A percentile compares a stretch with the other conserved stretches of the same genome.
Conservation (phyloP, 805 yeast genomes). For the Monosporozyma unispora region DNA sequence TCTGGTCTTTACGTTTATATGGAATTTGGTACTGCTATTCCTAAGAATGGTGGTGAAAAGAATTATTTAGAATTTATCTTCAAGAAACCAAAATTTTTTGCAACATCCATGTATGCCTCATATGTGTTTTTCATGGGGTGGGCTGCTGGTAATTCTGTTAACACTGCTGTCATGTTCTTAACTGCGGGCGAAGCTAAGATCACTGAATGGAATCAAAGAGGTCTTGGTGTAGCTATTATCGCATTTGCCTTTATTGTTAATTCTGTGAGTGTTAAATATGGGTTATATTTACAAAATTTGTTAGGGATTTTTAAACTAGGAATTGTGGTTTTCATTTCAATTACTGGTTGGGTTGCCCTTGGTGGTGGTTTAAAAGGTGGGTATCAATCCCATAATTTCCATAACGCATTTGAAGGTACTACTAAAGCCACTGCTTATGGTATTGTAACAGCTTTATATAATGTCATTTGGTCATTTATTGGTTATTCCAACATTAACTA, state of each 20-base stretch:
- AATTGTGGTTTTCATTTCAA: constrained; percentile 58
- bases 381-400: constrained; percentile 51
- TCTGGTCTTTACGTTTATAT: constrained; percentile 61
- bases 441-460: constrained; percentile 65
- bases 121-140: constrained; percentile 71
- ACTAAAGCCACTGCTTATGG: constrained; percentile 51
- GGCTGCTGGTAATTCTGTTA: constrained; percentile 79
- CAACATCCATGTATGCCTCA: constrained; percentile 58
- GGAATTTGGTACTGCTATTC: constrained; percentile 76
- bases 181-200: constrained; percentile 62
- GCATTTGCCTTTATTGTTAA: constrained; percentile 62
- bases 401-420: constrained; percentile 48
- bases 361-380: constrained; percentile 55
- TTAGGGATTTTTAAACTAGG: constrained; percentile 66
- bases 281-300: constrained; percentile 54
- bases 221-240: constrained; percentile 65
- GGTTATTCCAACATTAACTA: constrained; percentile 81
- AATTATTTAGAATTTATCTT: constrained; percentile 68
- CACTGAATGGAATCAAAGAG: constrained; percentile 70
- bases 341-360: constrained; percentile 81
- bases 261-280: constrained; percentile 51
- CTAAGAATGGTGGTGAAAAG: constrained; percentile 81
- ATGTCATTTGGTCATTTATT: constrained; percentile 76
- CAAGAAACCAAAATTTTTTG: constrained; percentile 57
- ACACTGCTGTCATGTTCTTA: constrained; percentile 68